A percentile compares a stretch with the other conserved stretches of the same genome.
Evolutionary conservation across 768 basidiomycete genomes (phyloP).

Genomic region (Mycena sanguinolenta): DNA sequence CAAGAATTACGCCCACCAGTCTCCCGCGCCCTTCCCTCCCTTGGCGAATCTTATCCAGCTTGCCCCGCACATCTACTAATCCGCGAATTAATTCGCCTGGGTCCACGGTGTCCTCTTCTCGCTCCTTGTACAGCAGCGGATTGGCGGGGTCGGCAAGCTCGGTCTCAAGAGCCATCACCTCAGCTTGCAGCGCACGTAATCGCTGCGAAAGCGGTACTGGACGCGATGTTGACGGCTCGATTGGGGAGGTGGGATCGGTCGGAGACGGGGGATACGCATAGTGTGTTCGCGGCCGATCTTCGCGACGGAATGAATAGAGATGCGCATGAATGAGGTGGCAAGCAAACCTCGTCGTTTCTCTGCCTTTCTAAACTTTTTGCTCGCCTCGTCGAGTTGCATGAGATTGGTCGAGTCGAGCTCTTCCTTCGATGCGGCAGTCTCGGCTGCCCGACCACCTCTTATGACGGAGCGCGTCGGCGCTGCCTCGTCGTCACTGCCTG

Average conservation of each 20-base stretch:
- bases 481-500: constrained; percentile 74
- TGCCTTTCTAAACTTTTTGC: constrained; percentile 77
- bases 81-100: constrained; percentile 83
- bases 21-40: constrained; percentile 75
- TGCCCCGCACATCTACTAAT: constrained; percentile 78
- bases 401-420: constrained; percentile 79
- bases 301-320: constrained; percentile 1
- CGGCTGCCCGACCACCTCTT: constrained; percentile 52
- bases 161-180: constrained; percentile 83
- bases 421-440: constrained; percentile 59
- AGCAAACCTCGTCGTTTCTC: constrained; percentile 71
- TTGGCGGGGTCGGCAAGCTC: constrained; percentile 89
- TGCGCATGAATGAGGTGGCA: constrained; percentile 4
- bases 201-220: constrained; percentile 68
- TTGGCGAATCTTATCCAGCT: constrained; percentile 77
- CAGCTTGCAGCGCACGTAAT: constrained; percentile 77
- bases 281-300: constrained; percentile 67
- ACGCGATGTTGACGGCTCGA: constrained; percentile 49
- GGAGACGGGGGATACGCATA: constrained; percentile 82
- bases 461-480: constrained; percentile 54
- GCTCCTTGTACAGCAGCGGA: constrained; percentile 71
- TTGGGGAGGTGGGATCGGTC: constrained; percentile 60
- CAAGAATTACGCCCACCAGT: constrained; percentile 71
- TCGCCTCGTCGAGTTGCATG: constrained; percentile 77
- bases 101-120: constrained; percentile 72